Conservation (phyloP, 768 basidiomycete species). For the Agrocybe chaxingu region DNA sequence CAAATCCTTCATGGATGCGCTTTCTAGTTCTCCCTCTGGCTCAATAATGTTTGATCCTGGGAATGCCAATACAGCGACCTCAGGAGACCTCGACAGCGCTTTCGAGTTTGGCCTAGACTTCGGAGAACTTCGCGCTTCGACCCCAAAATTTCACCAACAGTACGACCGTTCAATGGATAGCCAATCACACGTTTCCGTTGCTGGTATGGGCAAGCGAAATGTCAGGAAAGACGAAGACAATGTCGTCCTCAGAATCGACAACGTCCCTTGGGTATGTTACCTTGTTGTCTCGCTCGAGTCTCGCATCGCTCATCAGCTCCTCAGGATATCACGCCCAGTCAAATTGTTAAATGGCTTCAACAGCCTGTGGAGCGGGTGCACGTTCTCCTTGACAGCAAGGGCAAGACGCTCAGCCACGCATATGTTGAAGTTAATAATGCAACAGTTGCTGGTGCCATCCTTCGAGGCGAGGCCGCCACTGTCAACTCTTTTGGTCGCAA, state of each 20-base stretch:
- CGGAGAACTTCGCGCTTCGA: conserved; percentile 37
- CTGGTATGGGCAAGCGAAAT: conserved; percentile 8
- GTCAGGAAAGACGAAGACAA: conserved; percentile 32
- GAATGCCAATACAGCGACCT: conserved; percentile 4
- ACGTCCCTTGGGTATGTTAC: conserved; percentile 80
- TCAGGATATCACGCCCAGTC: conserved; percentile 82
- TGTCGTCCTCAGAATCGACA: conserved; percentile 78
- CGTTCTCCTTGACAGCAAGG: conserved; percentile 75
- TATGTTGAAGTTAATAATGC: conserved; percentile 71
- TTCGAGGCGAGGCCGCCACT: conserved; percentile 50
- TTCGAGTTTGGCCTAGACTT: conserved; percentile 41
- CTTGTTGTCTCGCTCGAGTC: background rate
- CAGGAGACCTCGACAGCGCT: conserved; percentile 31
- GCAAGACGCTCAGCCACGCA: conserved; percentile 83
- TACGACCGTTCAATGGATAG: conserved; percentile 8
- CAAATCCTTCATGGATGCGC: conserved; percentile 31
- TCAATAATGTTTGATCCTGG: conserved; percentile 13
- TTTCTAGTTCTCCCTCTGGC: conserved; percentile 29
- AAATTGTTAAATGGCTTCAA: conserved; percentile 65
- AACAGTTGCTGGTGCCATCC: conserved; percentile 59
- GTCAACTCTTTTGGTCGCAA: conserved; percentile 30
- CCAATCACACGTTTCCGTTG: conserved; percentile 11
- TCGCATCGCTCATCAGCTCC: conserved; percentile 2
- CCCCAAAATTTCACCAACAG: conserved; percentile 36
- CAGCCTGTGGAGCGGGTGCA: conserved; percentile 71